Percentiles rank a stretch among this genome's conserved stretches.
Conservation (phyloP, 441 rosid species). For the Erodium trifolium region DNA sequence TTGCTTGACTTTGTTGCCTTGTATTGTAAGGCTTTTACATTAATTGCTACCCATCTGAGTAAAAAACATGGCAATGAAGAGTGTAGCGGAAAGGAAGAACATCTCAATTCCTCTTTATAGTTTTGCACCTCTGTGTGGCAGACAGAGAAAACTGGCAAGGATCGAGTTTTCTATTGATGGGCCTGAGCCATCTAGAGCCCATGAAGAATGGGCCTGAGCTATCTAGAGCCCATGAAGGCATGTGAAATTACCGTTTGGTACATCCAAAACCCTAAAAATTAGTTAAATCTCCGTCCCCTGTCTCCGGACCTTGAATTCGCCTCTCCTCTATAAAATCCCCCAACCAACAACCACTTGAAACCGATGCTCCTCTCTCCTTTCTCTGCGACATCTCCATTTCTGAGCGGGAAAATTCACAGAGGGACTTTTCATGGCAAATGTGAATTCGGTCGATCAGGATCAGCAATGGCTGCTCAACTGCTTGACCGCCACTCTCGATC, state of each 20-base stretch:
- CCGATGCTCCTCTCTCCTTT: background rate
- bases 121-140: background rate
- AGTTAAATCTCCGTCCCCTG: slow-evolving; percentile 5
- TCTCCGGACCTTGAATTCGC: background rate
- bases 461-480: slow-evolving; percentile 89
- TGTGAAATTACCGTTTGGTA: background rate
- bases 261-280: slow-evolving; percentile 5
- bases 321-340: slow-evolving; percentile 7
- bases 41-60: background rate
- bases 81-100: background rate
- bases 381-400: background rate
- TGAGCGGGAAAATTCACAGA: slow-evolving; percentile 8
- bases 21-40: background rate
- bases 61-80: background rate
- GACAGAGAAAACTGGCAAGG: background rate
- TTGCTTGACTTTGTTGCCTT: background rate
- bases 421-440: background rate
- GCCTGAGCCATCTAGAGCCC: background rate
- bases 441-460: slow-evolving; percentile 49
- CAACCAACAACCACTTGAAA: background rate
- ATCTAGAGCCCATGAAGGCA: background rate
- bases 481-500: slow-evolving; percentile 83
- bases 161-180: too few relatives aligned
- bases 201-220: background rate
- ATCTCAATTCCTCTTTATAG: background rate